Conservation (phyloP, 148 eudicot genomes). For the Rhododendron simsii region DNA sequence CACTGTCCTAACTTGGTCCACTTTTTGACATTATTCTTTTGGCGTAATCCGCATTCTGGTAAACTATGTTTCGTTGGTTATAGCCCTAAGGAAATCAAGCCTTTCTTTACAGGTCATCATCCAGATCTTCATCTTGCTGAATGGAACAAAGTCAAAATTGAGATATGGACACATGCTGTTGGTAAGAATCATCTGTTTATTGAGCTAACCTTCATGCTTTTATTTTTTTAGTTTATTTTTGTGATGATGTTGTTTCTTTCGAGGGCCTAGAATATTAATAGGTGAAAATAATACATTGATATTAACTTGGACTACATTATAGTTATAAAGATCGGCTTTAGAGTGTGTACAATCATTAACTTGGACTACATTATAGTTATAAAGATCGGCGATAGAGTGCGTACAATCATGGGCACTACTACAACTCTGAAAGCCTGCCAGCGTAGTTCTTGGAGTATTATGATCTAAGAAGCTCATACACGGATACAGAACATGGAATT, state of each 20-base stretch:
- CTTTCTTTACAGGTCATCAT: conserved; percentile 67
- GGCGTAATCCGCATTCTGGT: not conserved
- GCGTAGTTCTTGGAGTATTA: not conserved
- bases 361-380: too few species aligned
- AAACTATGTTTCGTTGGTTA: not conserved
- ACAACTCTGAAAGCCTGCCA: not conserved
- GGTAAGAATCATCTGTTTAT: conserved; percentile 41
- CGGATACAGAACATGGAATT: too few species aligned
- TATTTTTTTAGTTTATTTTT: not conserved
- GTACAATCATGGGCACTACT: not conserved
- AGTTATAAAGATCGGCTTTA: too few species aligned
- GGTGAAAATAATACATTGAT: not conserved
- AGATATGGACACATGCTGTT: conserved; percentile 88
- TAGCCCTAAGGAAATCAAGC: not conserved
- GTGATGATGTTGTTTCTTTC: not conserved
- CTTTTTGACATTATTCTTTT: not conserved
- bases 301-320: not conserved
- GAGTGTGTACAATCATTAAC: too few species aligned
- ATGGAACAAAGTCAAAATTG: conserved; percentile 84
- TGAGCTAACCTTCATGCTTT: not conserved
- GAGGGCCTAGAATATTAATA: not conserved
- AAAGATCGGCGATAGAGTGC: not conserved
- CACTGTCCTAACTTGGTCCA: not conserved
- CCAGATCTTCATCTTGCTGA: conserved; percentile 94
- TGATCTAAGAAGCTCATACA: not conserved